Base-by-base conservation (phyloP, 2,329 filamentous ascomycete species). In the Arachnopeziza araneosa region DNA sequence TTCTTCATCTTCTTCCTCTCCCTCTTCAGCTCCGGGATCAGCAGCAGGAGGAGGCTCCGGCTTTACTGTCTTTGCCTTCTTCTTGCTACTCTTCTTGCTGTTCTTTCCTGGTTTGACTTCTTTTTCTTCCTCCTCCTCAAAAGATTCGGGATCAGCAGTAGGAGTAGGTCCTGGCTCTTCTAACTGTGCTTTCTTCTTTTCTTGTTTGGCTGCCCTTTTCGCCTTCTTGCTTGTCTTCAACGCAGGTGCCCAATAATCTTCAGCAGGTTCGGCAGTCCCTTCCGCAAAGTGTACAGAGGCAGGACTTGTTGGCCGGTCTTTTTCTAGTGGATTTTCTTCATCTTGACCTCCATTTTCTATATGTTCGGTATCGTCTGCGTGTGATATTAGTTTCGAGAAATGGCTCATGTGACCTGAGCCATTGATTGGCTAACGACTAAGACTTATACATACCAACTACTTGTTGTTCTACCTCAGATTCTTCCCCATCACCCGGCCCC, bases 211-310 rank as follows among this genome's bases (percentile, higher is more conserved):
- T 10, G 60, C 57, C 23, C 59, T 63, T 48, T 60, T 61, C 50
- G 54, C 56, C 52, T 63, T 59, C 26, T 64, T 67, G 14, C 57
- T 61, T 50, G 64, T 66, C 56, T 62, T 36, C 54, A 32, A 57
- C 21, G 17, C 17, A 44, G 19, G 44, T 23, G 36, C 36, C 36
- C 36, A 44, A 44, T 7, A 44, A 32, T 60, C 62, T 19, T 55
- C 21, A 54, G 59, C 56, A 32, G 61, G 55, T 48, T 61, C 61
- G 30, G 62, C 52, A 23, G 56, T 59, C 12, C 32, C 62, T 26
- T 63, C 60, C 26, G 60, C 60, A 32, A 66, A 66, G 52, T 63
- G 64, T 49, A 66, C 59, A 44, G 36, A 19, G 6, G 10, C 36
- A 14, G 36, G 17, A 4, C 36, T 19, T 19, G 36, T 55, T 17